Percentiles rank a stretch among this genome's conserved stretches.
Conservation (phyloP, 768 basidiomycete species). For the Panus rudis region DNA sequence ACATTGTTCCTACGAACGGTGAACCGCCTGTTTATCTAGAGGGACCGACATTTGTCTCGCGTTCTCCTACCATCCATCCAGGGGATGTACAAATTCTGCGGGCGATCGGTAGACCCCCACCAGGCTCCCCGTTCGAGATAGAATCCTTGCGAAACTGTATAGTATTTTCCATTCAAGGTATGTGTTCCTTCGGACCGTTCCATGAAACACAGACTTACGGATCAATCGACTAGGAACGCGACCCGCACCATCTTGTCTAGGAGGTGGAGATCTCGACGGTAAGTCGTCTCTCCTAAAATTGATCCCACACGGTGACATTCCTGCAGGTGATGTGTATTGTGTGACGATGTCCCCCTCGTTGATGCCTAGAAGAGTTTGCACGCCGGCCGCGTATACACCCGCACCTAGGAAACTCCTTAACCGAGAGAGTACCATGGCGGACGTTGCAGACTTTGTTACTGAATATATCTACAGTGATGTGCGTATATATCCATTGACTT, state of each 20-base stretch:
- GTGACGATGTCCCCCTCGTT: conserved; percentile 20
- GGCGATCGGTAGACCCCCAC: conserved; percentile 55
- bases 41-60: conserved; percentile 49
- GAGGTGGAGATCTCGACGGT: conserved; percentile 68
- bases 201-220: neutral
- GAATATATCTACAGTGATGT: conserved; percentile 66
- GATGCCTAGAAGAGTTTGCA: conserved; percentile 16
- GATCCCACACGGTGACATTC: conserved; percentile 18
- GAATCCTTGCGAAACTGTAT: conserved; percentile 55
- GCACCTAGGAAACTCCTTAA: conserved; percentile 39
- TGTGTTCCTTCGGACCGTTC: conserved; percentile 6
- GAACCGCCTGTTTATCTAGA: conserved; percentile 36
- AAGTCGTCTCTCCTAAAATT: conserved; percentile 40
- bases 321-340: conserved; percentile 16
- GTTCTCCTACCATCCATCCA: conserved; percentile 65
- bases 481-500: conserved; percentile 14
- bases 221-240: conserved; percentile 35
- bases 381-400: conserved; percentile 44
- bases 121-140: conserved; percentile 41
- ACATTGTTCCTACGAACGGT: conserved; percentile 37
- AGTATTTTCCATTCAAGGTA: conserved; percentile 57
- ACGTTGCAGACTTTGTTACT: conserved; percentile 64
- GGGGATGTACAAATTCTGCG: conserved; percentile 56
- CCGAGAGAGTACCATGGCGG: conserved; percentile 47
- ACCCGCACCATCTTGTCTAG: conserved; percentile 55